Evolutionary conservation across 306 rosid species (phyloP).

Genomic region (Oxytropis ochrocephala): DNA sequence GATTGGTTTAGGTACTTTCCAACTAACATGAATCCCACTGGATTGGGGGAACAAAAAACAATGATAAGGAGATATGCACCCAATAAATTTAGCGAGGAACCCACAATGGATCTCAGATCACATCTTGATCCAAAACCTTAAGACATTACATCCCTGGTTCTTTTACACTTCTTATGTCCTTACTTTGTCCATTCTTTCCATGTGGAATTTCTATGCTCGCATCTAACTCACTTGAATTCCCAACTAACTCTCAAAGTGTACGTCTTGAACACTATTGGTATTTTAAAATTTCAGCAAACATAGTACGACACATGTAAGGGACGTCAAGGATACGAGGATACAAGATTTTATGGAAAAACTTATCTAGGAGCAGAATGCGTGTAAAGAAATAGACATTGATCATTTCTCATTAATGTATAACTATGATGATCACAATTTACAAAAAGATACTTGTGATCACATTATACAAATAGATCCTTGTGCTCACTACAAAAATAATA

Average conservation of each 20-base stretch:
- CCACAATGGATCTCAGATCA: not conserved
- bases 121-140: not conserved
- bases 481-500: too few relatives aligned
- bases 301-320: too few relatives aligned
- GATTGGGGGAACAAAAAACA: not conserved
- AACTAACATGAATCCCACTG: not conserved
- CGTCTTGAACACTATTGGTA: not conserved
- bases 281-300: too few relatives aligned
- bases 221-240: not conserved
- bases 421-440: too few relatives aligned
- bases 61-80: not conserved
- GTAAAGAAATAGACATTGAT: too few relatives aligned
- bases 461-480: too few relatives aligned
- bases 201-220: not conserved
- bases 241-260: not conserved
- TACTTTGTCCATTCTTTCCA: not conserved
- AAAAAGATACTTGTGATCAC: too few relatives aligned
- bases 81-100: not conserved
- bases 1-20: not conserved
- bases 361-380: too few relatives aligned
- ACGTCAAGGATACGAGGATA: too few relatives aligned
- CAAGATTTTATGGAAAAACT: too few relatives aligned
- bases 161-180: not conserved
- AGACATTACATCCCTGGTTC: not conserved
- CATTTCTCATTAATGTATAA: too few relatives aligned